A percentile compares a stretch with the other conserved stretches of the same genome.
Evolutionary conservation across 495 filamentous ascomycete species (phyloP).

Genomic region (Astrothelium macrocarpum): DNA sequence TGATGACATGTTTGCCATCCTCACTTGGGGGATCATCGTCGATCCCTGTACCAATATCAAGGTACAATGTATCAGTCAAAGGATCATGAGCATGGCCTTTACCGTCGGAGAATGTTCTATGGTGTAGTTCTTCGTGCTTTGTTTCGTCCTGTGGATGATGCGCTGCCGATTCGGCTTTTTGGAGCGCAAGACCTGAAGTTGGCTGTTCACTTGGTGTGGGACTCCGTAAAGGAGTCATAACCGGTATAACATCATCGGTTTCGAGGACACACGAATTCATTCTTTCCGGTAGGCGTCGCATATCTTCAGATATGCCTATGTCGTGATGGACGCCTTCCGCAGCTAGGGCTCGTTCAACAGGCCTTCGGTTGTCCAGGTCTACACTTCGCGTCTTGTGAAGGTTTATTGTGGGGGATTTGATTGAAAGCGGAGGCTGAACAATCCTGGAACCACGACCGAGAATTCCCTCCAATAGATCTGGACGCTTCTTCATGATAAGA

Average conservation of each 20-base stretch:
- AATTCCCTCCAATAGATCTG: slow-evolving; percentile 45
- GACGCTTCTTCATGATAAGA: slow-evolving; percentile 38
- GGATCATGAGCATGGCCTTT: slow-evolving; percentile 61
- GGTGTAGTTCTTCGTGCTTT: not conserved
- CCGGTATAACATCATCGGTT: slow-evolving; percentile 3
- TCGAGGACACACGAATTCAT: slow-evolving; percentile 12
- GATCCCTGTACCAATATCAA: slow-evolving; percentile 62
- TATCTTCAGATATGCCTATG: slow-evolving; percentile 23
- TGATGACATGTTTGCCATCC: slow-evolving; percentile 40
- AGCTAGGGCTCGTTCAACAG: slow-evolving; percentile 40
- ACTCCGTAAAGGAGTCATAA: not conserved
- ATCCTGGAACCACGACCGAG: slow-evolving; percentile 46
- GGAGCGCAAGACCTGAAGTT: not conserved
- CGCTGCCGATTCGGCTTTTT: not conserved
- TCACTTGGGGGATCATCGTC: slow-evolving; percentile 22
- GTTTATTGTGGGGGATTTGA: slow-evolving; percentile 35
- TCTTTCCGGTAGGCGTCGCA: slow-evolving; percentile 20
- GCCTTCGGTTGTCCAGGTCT: slow-evolving; percentile 43
- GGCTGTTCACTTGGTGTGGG: not conserved
- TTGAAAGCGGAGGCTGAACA: slow-evolving; percentile 48
- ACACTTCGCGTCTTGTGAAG: slow-evolving; percentile 36
- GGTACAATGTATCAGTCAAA: slow-evolving; percentile 51
- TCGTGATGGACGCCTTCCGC: slow-evolving; percentile 41
- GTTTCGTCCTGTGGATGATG: slow-evolving; percentile 4
- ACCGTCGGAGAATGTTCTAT: slow-evolving; percentile 22